Evolutionary conservation across 768 basidiomycete genomes (phyloP), one percentile per base, ranked within the genome.

Genomic region (Phaeotremella fagi): DNA sequence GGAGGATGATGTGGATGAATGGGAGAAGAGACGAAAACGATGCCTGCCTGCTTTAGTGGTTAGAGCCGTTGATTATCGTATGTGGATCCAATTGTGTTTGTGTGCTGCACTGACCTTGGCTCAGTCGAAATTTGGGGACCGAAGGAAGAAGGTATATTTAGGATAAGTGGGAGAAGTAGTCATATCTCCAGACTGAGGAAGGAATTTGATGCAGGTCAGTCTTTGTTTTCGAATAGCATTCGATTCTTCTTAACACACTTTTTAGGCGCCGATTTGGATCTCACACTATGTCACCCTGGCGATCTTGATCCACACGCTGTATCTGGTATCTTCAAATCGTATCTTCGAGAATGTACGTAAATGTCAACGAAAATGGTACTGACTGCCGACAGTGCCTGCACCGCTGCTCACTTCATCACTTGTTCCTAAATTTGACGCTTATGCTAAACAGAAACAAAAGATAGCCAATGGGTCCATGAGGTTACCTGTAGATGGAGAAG

Each of bases 251-350:
- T 35, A 35, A 35, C 9, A 22, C 49, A 53, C 70, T 18, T 51
- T 33, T 35, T 64, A 85, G 89, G 90, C 52, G 86, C 85, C 47
- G 92, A 97, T 75, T 89, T 85, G 64, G 85, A 90, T 67, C 81
- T 97, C 76, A 75, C 79, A 35, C 81, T 82, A 57, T 86, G 84
- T 58, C 80, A 81, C 45, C 90, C 90, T 23, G 83, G 86, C 6
- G 90, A 97, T 66, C 76, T 97, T 29, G 92, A 97, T 68, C 92
- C 92, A 43, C 90, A 97, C 72, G 88, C 90, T 1, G 91, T 97
- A 5, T 85, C 91, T 18, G 88, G 88, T 23, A 78, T 94, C 26
- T 95, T 94, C 77, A 95, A 94, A 74, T 85, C 88, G 0, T 97
- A 84, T 72, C 78, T 97, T 37, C 85, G 92, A 52, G 90, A 95